Conservation (phyloP, 192 early-diverging fungal genomes). For the Coemansia sp. region DNA sequence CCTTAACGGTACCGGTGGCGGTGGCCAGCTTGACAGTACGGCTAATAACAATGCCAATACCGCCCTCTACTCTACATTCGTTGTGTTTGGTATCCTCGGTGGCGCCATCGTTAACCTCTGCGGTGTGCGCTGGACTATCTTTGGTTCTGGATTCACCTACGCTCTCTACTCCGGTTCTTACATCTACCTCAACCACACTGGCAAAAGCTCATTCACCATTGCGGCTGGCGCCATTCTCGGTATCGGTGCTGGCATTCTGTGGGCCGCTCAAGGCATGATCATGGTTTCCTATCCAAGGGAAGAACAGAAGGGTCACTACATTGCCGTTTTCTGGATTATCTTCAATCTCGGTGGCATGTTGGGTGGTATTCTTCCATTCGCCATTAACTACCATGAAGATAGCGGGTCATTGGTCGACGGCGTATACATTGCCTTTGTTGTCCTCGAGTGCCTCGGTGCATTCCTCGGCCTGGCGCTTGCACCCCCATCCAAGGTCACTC, state of each 20-base stretch:
- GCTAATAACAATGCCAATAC: conserved; percentile 74
- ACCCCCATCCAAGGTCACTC: conserved; percentile 64
- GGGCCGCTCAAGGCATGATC: conserved; percentile 79
- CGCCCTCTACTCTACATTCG: conserved; percentile 76
- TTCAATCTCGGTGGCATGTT: conserved; percentile 85
- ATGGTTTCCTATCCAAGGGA: conserved; percentile 86
- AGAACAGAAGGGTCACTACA: conserved; percentile 77
- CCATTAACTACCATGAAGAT: conserved; percentile 62
- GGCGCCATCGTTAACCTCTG: conserved; percentile 79
- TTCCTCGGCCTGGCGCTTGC: conserved; percentile 62
- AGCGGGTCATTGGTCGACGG: conserved; percentile 53
- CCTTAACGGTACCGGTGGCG: conserved; percentile 65
- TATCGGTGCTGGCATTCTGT: conserved; percentile 77
- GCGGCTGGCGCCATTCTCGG: conserved; percentile 78
- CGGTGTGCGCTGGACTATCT: conserved; percentile 70
- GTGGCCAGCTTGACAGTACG: conserved; percentile 61
- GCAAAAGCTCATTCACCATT: conserved; percentile 64
- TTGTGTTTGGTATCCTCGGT: conserved; percentile 73
- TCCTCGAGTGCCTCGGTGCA: conserved; percentile 71
- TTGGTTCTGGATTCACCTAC: conserved; percentile 66
- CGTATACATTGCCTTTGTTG: conserved; percentile 80
- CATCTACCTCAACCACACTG: conserved; percentile 64
- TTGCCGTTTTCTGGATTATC: conserved; percentile 86
- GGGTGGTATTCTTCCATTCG: conserved; percentile 74
- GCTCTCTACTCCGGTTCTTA: conserved; percentile 80